Base-by-base conservation (phyloP, 1,284 basidiomycete genomes). In the Ustanciosporium gigantosporum region DNA sequence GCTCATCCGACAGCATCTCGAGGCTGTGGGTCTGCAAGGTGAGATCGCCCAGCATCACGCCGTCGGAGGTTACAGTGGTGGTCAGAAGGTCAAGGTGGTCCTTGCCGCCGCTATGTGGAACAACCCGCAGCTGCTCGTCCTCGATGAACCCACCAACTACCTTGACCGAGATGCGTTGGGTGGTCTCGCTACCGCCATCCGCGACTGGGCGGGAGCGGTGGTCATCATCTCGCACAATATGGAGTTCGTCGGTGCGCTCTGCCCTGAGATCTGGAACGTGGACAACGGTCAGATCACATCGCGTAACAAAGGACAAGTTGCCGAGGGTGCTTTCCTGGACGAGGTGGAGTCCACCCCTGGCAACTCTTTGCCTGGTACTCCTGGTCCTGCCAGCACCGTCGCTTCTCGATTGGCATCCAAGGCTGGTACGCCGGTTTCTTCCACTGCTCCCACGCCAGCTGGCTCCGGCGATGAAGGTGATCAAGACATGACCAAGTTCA, bases 151-250 rank as follows among this genome's bases (percentile, higher is more conserved):
- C 25, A 96, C 91, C 77, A 98, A 98, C 82, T 98, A 97, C 83
- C 50, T 77, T 35, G 74, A 81, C 61, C 78, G 81, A 42, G 81
- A 82, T 58, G 80, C 91, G 13, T 81, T 93, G 19, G 91, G 93
- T 70, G 94, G 95, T 65, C 82, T 98, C 29, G 92, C 94, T 31
- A 88, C 94, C 31, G 94, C 95, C 25, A 97, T 98, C 79, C 87
- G 87, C 68, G 91, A 96, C 71, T 98, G 93, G 93, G 86, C 86
- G 52, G 93, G 93, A 62, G 94, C 92, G 31, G 91, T 97, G 43
- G 89, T 94, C 70, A 95, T 95, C 81, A 96, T 97, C 78, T 95
- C 91, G 47, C 93, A 96, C 82, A 94, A 94, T 81, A 73, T 69
- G 64, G 76, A 79, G 53, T 77, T 77, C 47, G 70, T 79, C 17